A percentile compares a stretch with the other conserved stretches of the same genome.
Conservation (phyloP, 441 rosid species). For the Gossypium laxum region DNA sequence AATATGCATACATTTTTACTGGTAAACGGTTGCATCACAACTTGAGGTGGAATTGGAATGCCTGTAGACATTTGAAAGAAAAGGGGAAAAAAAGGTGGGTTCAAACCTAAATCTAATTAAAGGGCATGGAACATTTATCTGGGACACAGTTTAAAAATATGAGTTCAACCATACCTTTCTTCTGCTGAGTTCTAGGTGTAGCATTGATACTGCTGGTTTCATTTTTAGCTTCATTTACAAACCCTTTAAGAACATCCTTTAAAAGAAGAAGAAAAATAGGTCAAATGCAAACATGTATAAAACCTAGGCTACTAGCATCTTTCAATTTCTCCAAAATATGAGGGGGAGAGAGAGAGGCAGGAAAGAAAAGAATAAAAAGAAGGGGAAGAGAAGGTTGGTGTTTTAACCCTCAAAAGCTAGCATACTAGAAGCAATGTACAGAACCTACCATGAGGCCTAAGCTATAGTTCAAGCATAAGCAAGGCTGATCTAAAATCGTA, state of each 20-base stretch:
- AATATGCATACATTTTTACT: slow-evolving; percentile 36
- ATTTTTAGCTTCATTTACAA: slow-evolving; percentile 31
- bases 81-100: background rate
- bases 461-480: background rate
- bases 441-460: background rate
- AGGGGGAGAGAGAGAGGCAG: too few species aligned
- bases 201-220: slow-evolving; percentile 23
- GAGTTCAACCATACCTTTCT: slow-evolving; percentile 34
- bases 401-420: background rate
- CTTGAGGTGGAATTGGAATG: slow-evolving; percentile 26
- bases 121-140: slow-evolving; percentile 5
- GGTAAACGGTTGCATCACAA: slow-evolving; percentile 27
- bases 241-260: slow-evolving; percentile 36
- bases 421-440: background rate
- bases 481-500: background rate
- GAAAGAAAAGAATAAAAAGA: background rate
- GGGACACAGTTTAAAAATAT: slow-evolving; percentile 11
- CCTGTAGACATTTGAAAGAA: slow-evolving; percentile 25
- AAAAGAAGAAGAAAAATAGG: slow-evolving; percentile 12
- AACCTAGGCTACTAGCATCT: background rate
- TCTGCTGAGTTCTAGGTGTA: slow-evolving; percentile 16
- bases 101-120: slow-evolving; percentile 11
- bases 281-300: slow-evolving; percentile 3
- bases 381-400: background rate
- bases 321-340: background rate